These are phyloP conservation scores for Zoysia matrella DNA, from an alignment of 202 grass and related monocot genomes.

Conservation along the genomic window DNA sequence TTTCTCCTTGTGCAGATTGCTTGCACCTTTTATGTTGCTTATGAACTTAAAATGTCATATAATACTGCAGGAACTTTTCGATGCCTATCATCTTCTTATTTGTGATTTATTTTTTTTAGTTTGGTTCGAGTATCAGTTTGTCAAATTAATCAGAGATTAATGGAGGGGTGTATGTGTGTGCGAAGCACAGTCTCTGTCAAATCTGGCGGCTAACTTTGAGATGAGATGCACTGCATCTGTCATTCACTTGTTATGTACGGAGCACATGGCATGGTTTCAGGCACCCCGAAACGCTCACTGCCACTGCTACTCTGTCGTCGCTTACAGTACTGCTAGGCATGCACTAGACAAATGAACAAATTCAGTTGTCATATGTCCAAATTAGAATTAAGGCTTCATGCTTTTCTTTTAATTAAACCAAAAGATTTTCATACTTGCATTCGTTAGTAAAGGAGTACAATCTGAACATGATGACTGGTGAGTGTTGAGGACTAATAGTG, in stretches of 20 bases:
- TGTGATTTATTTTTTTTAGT: neutral
- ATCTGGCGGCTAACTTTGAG: conserved; percentile 47
- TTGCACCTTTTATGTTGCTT: neutral
- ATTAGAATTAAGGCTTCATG: neutral
- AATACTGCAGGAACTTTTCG: neutral
- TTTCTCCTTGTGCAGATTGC: neutral
- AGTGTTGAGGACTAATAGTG: too few relatives aligned
- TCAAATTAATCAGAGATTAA: conserved; percentile 10
- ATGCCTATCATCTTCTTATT: neutral
- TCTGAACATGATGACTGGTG: neutral
- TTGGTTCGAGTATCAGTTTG: neutral
- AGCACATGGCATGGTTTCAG: conserved; percentile 6
- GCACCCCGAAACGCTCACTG: neutral
- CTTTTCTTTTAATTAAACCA: too few relatives aligned
- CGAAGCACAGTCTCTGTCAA: conserved; percentile 39
- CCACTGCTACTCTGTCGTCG: neutral
- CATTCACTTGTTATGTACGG: conserved; percentile 9
- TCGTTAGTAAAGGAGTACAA: neutral
- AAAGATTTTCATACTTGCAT: neutral
- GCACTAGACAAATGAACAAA: neutral
- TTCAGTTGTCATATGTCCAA: neutral
- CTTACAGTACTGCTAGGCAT: neutral
- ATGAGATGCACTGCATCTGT: conserved; percentile 37
- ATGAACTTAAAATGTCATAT: neutral
- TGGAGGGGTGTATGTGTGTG: neutral